Percentiles rank a stretch among this genome's conserved stretches.
phyloP scores from a whole-genome alignment of 345 rosid genomes.

The Rhizophora apiculata region DNA sequence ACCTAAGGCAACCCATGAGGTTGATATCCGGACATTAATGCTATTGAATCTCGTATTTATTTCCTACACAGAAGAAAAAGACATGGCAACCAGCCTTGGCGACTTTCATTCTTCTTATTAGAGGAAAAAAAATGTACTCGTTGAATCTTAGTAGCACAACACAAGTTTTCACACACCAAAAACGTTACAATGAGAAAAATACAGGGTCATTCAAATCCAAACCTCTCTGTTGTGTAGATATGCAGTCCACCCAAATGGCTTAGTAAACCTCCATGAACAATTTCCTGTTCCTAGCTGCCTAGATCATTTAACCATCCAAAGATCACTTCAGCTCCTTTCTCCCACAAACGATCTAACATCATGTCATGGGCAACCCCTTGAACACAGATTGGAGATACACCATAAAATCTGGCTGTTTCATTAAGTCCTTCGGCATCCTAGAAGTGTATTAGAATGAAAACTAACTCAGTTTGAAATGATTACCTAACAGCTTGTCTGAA shows the following conservation, averaged over 20 bases:
- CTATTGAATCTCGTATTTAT: too few relatives aligned
- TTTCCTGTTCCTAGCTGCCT: not conserved
- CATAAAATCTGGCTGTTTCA: constrained; percentile 66
- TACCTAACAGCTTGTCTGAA: not conserved
- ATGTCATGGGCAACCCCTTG: constrained; percentile 85
- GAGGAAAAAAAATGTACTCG: too few relatives aligned
- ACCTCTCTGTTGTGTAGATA: too few relatives aligned
- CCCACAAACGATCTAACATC: constrained; percentile 89
- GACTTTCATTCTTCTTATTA: too few relatives aligned
- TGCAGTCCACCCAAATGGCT: not conserved
- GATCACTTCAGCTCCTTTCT: constrained; percentile 54
- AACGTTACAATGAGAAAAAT: too few relatives aligned
- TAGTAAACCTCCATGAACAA: not conserved
- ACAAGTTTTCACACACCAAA: too few relatives aligned
- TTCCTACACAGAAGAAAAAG: too few relatives aligned
- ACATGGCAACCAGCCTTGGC: too few relatives aligned
- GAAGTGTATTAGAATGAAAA: not conserved
- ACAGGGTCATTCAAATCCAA: too few relatives aligned
- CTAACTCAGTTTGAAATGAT: not conserved
- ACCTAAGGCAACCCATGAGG: too few relatives aligned
- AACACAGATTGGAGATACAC: constrained; percentile 51
- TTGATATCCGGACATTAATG: too few relatives aligned
- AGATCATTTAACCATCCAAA: constrained; percentile 53
- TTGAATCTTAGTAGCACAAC: too few relatives aligned
- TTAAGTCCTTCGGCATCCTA: constrained; percentile 64